These are phyloP conservation scores for Phaeosphaeria sp. DNA, from an alignment of 2,329 filamentous ascomycete species.

Conservation along the genomic window DNA sequence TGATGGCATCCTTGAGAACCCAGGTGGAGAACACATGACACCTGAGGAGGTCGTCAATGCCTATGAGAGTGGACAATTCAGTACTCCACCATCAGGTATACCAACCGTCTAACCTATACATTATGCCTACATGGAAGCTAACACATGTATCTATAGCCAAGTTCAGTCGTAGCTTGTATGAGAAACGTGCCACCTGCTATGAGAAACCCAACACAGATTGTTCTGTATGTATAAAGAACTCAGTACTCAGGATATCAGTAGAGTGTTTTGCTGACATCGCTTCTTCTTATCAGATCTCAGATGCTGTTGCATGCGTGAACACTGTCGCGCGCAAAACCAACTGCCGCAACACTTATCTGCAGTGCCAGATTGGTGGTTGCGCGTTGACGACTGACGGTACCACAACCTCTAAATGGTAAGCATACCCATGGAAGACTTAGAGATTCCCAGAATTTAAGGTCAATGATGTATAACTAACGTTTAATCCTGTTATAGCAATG, in stretches of 20 bases:
- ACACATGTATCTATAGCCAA: slow-evolving; percentile 9
- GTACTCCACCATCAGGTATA: slow-evolving; percentile 11
- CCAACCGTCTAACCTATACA: slow-evolving; percentile 1
- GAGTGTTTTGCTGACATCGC: slow-evolving; percentile 8
- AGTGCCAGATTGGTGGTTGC: slow-evolving; percentile 12
- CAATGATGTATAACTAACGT: slow-evolving; percentile 7
- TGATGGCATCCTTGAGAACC: slow-evolving; percentile 16
- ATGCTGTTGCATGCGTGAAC: slow-evolving; percentile 19
- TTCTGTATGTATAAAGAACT: slow-evolving; percentile 7
- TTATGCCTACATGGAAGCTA: slow-evolving; percentile 6
- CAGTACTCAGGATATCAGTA: slow-evolving; percentile 1
- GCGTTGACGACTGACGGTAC: slow-evolving; percentile 13
- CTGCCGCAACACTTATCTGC: slow-evolving; percentile 7
- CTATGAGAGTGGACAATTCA: slow-evolving; percentile 13
- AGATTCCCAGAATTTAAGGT: slow-evolving; percentile 1
- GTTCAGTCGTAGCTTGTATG: slow-evolving; percentile 11
- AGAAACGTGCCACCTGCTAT: slow-evolving; percentile 17
- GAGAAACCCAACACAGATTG: slow-evolving; percentile 5
- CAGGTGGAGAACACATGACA: slow-evolving; percentile 18
- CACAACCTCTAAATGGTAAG: slow-evolving; percentile 13
- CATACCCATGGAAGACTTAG: slow-evolving; percentile 2
- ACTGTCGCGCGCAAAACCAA: slow-evolving; percentile 16
- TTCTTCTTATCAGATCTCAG: slow-evolving; percentile 9
- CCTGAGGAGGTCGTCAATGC: slow-evolving; percentile 17
- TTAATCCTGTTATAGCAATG: slow-evolving; percentile 10